Evolutionary conservation across 805 yeast species (phyloP).

Genomic region (Kluyveromyces aestuarii): DNA sequence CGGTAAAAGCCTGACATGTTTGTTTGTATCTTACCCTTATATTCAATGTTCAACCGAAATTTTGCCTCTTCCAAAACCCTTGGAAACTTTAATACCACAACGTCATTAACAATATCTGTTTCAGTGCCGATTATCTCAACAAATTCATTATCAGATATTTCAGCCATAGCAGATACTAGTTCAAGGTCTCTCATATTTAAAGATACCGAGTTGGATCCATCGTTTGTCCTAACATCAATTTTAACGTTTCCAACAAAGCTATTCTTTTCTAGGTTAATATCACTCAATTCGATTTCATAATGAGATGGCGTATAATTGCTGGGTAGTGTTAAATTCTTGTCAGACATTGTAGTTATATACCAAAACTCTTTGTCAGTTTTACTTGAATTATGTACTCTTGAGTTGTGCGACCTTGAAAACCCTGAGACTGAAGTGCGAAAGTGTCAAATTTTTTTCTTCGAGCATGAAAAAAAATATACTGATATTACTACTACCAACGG

Average conservation of each 20-base stretch:
- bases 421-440: no score
- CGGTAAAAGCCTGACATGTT: conserved; percentile 71
- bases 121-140: background rate
- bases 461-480: no score
- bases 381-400: no score
- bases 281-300: conserved; percentile 43
- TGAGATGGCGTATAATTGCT: conserved; percentile 46
- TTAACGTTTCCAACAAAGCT: conserved; percentile 39
- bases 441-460: background rate
- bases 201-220: conserved; percentile 36
- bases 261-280: conserved; percentile 40
- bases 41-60: conserved; percentile 43
- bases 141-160: conserved; percentile 15
- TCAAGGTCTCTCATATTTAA: conserved; percentile 40
- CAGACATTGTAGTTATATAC: background rate
- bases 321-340: conserved; percentile 30
- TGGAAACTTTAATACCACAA: conserved; percentile 40
- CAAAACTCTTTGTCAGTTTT: background rate
- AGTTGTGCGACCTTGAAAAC: no score
- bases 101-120: conserved; percentile 39
- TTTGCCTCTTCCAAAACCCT: conserved; percentile 24
- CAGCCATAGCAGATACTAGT: conserved; percentile 22
- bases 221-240: conserved; percentile 38
- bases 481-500: background rate
- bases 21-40: conserved; percentile 51